Evolutionary conservation across 352 stramenopile species (phyloP).

Genomic region (Pythium utonaiense): DNA sequence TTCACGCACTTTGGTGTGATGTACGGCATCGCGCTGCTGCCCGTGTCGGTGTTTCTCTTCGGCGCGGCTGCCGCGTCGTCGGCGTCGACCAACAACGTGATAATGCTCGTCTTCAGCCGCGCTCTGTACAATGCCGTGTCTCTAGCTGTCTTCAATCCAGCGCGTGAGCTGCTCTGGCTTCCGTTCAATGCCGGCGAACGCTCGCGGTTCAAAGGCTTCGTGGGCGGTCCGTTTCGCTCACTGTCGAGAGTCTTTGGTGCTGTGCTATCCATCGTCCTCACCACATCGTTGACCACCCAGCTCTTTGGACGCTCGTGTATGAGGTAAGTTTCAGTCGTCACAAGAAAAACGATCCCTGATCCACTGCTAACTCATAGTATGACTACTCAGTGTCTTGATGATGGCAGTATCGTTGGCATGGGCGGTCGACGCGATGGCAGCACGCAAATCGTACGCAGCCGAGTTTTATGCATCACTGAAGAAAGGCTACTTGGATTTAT

Average conservation of each 20-base stretch:
- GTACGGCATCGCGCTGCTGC: constrained; percentile 75
- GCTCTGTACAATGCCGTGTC: constrained; percentile 81
- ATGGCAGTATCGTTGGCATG: constrained; percentile 53
- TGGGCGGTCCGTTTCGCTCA: constrained; percentile 76
- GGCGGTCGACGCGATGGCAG: constrained; percentile 68
- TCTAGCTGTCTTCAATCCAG: constrained; percentile 79
- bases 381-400: constrained; percentile 49
- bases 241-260: constrained; percentile 74
- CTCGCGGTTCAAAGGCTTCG: constrained; percentile 74
- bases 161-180: constrained; percentile 82
- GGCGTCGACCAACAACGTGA: constrained; percentile 30
- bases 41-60: constrained; percentile 70
- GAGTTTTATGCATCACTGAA: constrained; percentile 86
- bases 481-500: constrained; percentile 78
- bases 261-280: constrained; percentile 68
- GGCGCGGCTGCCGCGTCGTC: constrained; percentile 40
- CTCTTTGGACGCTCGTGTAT: constrained; percentile 48
- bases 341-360: too few relatives aligned
- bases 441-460: constrained; percentile 74
- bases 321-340: constrained; percentile 32
- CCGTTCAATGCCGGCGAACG: constrained; percentile 73
- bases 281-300: constrained; percentile 35
- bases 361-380: background rate
- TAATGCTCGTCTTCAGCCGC: constrained; percentile 59
- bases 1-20: constrained; percentile 86